Evolutionary conservation across 768 basidiomycete species (phyloP), one percentile per base, ranked within the genome.

Genomic region (Leucosporidium yakuticum): DNA sequence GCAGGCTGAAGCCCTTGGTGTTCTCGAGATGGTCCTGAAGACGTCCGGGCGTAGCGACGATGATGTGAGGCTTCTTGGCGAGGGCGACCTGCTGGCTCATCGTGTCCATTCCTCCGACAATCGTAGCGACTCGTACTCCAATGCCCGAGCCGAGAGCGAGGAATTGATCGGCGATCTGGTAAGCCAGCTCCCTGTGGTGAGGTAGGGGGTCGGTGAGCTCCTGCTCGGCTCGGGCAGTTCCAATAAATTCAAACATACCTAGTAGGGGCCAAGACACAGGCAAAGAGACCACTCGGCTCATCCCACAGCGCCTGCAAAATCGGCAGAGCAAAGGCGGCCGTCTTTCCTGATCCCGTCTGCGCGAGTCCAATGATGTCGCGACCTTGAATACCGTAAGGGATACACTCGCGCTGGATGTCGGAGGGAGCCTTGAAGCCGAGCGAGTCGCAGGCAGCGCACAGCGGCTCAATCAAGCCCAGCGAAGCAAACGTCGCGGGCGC

Each of bases 301-400:
- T 93, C 89, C 93, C 93, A 98, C 78, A 98, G 80, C 73, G 91
- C 91, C 79, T 99, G 96, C 47, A 99, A 81, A 67, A 99, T 95
- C 3, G 96, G 96, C 8, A 98, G 81, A 31, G 91, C 92, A 79
- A 98, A 98, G 27, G 96, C 94, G 21, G 93, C 95, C 0, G 96
- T 98, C 82, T 99, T 98, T 73, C 95, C 96, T 19, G 90, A 92
- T 36, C 96, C 96, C 15, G 96, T 99, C 73, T 91, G 87, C 39
- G 96, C 96, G n/a, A 99, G 88, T 25, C 96, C 96, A 67, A 99
- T 98, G 73, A 99, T 90, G 80, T 99, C 96, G 75, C 88, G 86
- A 0, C 93, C 94, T 77, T 89, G 83, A 9, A 99, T 80, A 25
- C 94, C 95, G 80, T 86, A 85, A 0, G 96, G 96, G 58, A 99